Evolutionary conservation across 208 protist species (phyloP).

Genomic region (Acanthamoeba culbertsoni): DNA sequence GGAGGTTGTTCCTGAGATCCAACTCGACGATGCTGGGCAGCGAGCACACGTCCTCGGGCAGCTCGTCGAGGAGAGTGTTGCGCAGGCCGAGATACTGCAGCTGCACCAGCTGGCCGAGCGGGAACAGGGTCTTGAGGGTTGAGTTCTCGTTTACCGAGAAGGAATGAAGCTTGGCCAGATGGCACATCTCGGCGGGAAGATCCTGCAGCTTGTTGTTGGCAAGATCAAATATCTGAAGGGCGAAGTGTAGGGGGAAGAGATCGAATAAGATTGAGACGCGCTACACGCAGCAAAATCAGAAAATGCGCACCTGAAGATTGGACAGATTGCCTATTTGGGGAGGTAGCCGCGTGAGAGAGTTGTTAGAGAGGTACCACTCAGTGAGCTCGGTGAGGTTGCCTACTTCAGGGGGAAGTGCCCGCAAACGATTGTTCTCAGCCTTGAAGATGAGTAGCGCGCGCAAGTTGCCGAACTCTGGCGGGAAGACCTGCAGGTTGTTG

Average conservation of each 20-base stretch:
- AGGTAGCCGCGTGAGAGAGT: conserved; percentile 38
- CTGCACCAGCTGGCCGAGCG: conserved; percentile 62
- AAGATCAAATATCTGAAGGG: conserved; percentile 58
- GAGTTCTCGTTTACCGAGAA: conserved; percentile 76
- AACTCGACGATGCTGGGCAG: conserved; percentile 69
- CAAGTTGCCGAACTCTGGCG: conserved; percentile 74
- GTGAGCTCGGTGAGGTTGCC: conserved; percentile 56
- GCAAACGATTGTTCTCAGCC: conserved; percentile 60
- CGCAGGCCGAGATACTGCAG: conserved; percentile 67
- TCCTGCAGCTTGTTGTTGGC: conserved; percentile 72
- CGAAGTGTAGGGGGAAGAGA: not conserved
- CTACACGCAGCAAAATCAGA: not conserved
- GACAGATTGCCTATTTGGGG: conserved; percentile 44
- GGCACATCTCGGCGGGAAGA: conserved; percentile 68
- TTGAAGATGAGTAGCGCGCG: conserved; percentile 69
- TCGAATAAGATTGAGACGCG: not conserved
- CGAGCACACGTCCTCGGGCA: conserved; percentile 64
- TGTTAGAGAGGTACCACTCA: conserved; percentile 43
- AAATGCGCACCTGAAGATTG: conserved; percentile 3
- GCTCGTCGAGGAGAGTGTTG: conserved; percentile 68
- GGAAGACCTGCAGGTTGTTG: conserved; percentile 73
- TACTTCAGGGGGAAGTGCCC: conserved; percentile 62
- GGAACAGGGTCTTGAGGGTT: conserved; percentile 67
- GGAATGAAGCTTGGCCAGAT: conserved; percentile 58
- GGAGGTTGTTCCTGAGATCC: conserved; percentile 75